These are phyloP conservation scores for Sclerotinia sclerotiorum DNA, from an alignment of 2,329 filamentous ascomycete genomes.

Conservation along the genomic window DNA sequence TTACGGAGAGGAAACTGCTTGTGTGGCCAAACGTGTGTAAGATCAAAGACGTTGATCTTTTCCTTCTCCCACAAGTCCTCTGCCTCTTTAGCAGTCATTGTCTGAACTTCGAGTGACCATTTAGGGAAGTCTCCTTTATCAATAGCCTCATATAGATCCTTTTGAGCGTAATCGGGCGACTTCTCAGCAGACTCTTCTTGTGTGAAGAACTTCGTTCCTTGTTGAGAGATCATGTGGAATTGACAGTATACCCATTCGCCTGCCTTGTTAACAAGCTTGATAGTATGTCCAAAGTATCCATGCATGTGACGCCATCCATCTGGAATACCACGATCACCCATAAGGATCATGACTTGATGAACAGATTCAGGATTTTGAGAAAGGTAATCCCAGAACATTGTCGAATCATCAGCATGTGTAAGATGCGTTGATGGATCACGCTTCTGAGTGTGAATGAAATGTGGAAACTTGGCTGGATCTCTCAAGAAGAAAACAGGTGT, in stretches of 20 bases:
- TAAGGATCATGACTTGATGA: constrained; percentile 59
- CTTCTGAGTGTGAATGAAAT: constrained; percentile 75
- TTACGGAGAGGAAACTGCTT: constrained; percentile 48
- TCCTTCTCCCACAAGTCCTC: constrained; percentile 44
- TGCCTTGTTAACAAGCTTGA: constrained; percentile 55
- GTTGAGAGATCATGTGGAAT: constrained; percentile 54
- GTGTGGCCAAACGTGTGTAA: constrained; percentile 56
- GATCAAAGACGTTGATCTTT: constrained; percentile 53
- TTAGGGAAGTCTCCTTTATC: constrained; percentile 52
- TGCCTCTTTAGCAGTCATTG: constrained; percentile 51
- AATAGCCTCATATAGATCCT: constrained; percentile 56
- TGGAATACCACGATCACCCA: constrained; percentile 57
- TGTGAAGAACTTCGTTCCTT: constrained; percentile 53
- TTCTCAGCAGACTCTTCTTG: constrained; percentile 47
- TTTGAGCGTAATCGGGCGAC: constrained; percentile 51
- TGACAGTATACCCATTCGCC: constrained; percentile 55
- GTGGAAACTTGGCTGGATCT: constrained; percentile 70
- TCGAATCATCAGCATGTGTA: constrained; percentile 58
- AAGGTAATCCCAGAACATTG: constrained; percentile 37
- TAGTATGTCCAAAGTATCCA: constrained; percentile 55
- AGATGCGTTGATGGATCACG: constrained; percentile 68
- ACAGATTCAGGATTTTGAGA: constrained; percentile 52
- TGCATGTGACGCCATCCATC: constrained; percentile 55
- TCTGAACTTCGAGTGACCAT: constrained; percentile 56
- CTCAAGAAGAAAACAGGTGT: constrained; percentile 75